These are phyloP conservation scores for Gynandropsis gynandra DNA, from an alignment of 345 rosid genomes.

Conservation along the genomic window DNA sequence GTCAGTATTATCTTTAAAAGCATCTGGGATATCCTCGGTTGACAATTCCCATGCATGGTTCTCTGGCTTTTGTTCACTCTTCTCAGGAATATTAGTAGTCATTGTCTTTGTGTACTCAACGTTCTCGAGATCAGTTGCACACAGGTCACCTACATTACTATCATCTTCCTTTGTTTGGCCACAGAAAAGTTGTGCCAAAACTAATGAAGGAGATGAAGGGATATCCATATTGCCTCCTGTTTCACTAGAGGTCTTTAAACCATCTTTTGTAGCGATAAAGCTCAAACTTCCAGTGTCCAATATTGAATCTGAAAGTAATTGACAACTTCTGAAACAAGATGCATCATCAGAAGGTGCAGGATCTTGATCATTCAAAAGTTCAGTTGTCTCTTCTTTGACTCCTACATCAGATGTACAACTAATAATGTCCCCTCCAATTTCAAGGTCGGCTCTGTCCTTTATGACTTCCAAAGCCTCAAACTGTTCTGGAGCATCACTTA, in stretches of 20 bases:
- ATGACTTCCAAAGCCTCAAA: slow-evolving; percentile 5
- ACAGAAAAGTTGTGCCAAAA: slow-evolving; percentile 17
- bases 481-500: slow-evolving; percentile 17
- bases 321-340: slow-evolving; percentile 17
- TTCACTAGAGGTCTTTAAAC: slow-evolving; percentile 18
- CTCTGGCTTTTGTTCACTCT: slow-evolving; percentile 22
- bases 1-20: slow-evolving; percentile 30
- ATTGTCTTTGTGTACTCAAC: slow-evolving; percentile 16
- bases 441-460: background rate
- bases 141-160: slow-evolving; percentile 16
- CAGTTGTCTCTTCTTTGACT: slow-evolving; percentile 18
- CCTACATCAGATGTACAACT: slow-evolving; percentile 15
- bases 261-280: slow-evolving; percentile 17
- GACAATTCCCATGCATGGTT: slow-evolving; percentile 16
- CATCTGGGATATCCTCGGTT: slow-evolving; percentile 16
- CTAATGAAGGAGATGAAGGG: slow-evolving; percentile 22
- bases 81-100: slow-evolving; percentile 14
- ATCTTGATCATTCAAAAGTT: slow-evolving; percentile 14
- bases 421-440: slow-evolving; percentile 18
- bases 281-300: slow-evolving; percentile 13
- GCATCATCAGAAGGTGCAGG: slow-evolving; percentile 11
- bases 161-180: slow-evolving; percentile 13
- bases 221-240: slow-evolving; percentile 24
- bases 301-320: slow-evolving; percentile 14
- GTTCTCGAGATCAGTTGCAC: slow-evolving; percentile 21